phyloP scores from a whole-genome alignment of 2,329 filamentous ascomycete species.

The Exophiala calicioides region DNA sequence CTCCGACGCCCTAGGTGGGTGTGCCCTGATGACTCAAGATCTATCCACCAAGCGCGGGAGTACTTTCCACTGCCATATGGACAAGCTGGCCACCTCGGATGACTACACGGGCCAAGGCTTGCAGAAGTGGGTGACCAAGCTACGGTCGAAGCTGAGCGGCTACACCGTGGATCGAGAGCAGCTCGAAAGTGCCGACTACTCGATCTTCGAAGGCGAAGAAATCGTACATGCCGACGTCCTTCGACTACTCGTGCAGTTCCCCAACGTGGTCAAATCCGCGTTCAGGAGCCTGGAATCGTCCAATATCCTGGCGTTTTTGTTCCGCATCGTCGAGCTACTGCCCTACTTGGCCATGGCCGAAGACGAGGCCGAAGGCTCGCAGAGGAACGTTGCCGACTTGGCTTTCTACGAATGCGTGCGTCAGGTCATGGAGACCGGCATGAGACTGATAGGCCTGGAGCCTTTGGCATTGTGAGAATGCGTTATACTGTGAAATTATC shows the following conservation, averaged over 20 bases:
- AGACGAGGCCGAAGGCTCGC: constrained; percentile 75
- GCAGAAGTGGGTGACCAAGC: constrained; percentile 77
- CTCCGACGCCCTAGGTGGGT: constrained; percentile 80
- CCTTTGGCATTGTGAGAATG: constrained; percentile 61
- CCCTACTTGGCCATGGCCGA: constrained; percentile 65
- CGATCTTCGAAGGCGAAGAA: constrained; percentile 66
- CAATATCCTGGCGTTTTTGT: constrained; percentile 70
- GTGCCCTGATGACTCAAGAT: constrained; percentile 88
- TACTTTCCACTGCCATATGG: constrained; percentile 70
- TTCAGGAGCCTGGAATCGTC: constrained; percentile 78
- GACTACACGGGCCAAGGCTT: constrained; percentile 83
- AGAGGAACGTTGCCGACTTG: constrained; percentile 70
- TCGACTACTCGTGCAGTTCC: constrained; percentile 78
- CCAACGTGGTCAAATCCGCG: constrained; percentile 80
- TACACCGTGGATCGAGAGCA: constrained; percentile 58
- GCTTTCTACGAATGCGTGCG: constrained; percentile 75
- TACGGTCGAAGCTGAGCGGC: constrained; percentile 62
- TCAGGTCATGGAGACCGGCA: constrained; percentile 77
- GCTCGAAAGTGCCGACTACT: constrained; percentile 64
- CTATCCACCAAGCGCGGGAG: constrained; percentile 79
- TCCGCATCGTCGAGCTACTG: constrained; percentile 41
- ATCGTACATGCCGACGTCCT: constrained; percentile 69
- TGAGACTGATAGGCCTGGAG: constrained; percentile 74
- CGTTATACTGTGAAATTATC: background rate
- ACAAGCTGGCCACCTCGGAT: constrained; percentile 80